Conservation (phyloP, 495 filamentous ascomycete species). For the Daldinia decipiens region DNA sequence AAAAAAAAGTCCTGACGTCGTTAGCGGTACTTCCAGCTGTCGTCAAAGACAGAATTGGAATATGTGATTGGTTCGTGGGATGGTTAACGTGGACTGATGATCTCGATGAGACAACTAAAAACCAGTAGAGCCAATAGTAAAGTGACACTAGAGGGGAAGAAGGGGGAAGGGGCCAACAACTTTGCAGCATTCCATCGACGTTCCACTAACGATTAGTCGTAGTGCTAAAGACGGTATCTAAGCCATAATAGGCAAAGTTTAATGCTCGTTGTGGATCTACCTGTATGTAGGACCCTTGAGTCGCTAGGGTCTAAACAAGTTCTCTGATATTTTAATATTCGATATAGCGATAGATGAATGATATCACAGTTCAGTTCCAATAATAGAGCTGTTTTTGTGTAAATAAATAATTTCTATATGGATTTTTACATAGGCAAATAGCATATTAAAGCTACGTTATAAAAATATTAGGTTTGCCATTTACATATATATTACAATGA, state of each 20-base stretch:
- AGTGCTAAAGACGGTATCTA: slow-evolving; percentile 29
- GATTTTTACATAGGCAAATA: too few relatives aligned
- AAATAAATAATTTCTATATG: not conserved
- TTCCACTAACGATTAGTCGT: slow-evolving; percentile 10
- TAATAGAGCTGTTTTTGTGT: not conserved
- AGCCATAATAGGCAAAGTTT: slow-evolving; percentile 3
- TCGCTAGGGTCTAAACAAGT: slow-evolving; percentile 3
- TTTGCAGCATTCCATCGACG: slow-evolving; percentile 2
- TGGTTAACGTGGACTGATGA: slow-evolving; percentile 25
- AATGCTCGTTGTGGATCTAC: not conserved
- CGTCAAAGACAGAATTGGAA: slow-evolving; percentile 27
- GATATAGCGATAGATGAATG: not conserved
- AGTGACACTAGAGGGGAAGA: slow-evolving; percentile 3
- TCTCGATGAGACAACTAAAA: slow-evolving; percentile 39
- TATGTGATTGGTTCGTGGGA: slow-evolving; percentile 27
- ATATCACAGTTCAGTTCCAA: not conserved
- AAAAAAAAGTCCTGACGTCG: slow-evolving; percentile 49
- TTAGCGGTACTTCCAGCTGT: slow-evolving; percentile 37
- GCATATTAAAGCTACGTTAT: too few relatives aligned
- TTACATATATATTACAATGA: too few relatives aligned
- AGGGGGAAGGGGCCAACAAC: not conserved
- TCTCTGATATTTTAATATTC: not conserved
- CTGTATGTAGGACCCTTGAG: slow-evolving; percentile 37
- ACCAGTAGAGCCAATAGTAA: slow-evolving; percentile 15
- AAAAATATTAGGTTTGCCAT: too few relatives aligned